These are phyloP conservation scores for Apiospora marii DNA, from an alignment of 2,329 filamentous ascomycete genomes.

Conservation along the genomic window DNA sequence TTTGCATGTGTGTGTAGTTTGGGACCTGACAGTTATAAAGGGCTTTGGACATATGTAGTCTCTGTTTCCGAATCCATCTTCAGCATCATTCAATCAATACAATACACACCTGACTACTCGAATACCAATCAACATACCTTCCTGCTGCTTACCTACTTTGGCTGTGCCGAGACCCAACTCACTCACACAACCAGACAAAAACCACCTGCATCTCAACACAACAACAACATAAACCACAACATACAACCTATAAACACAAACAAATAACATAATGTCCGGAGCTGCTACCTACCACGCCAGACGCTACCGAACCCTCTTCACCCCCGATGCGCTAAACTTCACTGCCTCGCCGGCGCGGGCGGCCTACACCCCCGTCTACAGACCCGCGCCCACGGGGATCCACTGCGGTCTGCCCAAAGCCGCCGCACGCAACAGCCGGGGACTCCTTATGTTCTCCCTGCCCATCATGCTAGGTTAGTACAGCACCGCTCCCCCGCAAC, in stretches of 20 bases:
- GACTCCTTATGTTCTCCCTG: constrained; percentile 1
- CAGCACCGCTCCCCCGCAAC: neutral
- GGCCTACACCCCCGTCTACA: constrained; percentile 25
- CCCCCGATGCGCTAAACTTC: constrained; percentile 28
- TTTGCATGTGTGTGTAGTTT: neutral
- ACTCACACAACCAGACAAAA: neutral
- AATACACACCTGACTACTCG: neutral
- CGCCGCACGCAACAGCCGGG: constrained; percentile 21
- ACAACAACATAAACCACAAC: neutral
- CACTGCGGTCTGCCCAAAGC: constrained; percentile 27
- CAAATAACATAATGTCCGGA: constrained; percentile 8
- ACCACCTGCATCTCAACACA: neutral
- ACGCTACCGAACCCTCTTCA: constrained; percentile 29
- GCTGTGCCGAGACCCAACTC: neutral
- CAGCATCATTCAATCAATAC: constrained; percentile 1
- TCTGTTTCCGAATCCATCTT: neutral
- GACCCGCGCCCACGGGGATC: constrained; percentile 26
- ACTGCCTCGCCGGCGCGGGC: constrained; percentile 14
- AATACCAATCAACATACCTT: neutral
- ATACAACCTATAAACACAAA: neutral
- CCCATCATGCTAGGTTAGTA: constrained; percentile 21
- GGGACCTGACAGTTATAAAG: neutral
- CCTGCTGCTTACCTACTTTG: neutral
- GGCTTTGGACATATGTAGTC: neutral
- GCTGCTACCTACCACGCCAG: constrained; percentile 27